phyloP scores from a whole-genome alignment of 345 rosid species.

The Turnera subulata region DNA sequence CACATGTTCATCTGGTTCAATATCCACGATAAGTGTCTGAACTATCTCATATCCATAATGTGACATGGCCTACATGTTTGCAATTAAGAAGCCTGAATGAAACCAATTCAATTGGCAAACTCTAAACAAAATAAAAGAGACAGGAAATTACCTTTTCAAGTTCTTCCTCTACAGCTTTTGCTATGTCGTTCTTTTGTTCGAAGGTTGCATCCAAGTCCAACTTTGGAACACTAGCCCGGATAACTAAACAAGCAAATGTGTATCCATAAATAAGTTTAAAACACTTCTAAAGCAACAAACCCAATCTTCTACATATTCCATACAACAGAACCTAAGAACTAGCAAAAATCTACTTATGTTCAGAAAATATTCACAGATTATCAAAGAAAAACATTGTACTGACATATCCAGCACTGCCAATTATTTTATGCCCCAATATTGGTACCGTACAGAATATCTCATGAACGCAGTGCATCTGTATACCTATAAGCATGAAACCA shows the following conservation, averaged over 20 bases:
- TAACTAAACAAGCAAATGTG: slow-evolving; percentile 14
- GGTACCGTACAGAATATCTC: too few relatives aligned
- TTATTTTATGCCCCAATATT: too few relatives aligned
- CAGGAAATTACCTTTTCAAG: slow-evolving; percentile 17
- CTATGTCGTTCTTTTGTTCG: slow-evolving; percentile 25
- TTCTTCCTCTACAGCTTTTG: slow-evolving; percentile 17
- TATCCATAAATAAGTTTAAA: background rate
- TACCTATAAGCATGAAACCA: too few relatives aligned
- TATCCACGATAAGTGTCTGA: slow-evolving; percentile 20
- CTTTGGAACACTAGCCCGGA: slow-evolving; percentile 22
- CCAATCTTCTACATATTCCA: background rate
- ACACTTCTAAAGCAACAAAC: background rate
- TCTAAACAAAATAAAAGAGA: background rate
- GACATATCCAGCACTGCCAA: background rate
- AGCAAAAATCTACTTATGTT: background rate
- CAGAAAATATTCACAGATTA: background rate
- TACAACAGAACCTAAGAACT: background rate
- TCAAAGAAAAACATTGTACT: background rate
- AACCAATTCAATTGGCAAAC: background rate
- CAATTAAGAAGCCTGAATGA: background rate
- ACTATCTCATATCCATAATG: slow-evolving; percentile 26
- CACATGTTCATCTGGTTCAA: slow-evolving; percentile 23
- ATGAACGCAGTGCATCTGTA: too few relatives aligned
- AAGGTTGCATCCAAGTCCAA: slow-evolving; percentile 22
- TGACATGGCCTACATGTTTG: slow-evolving; percentile 17